phyloP scores from a whole-genome alignment of 2,329 filamentous ascomycete genomes.

The Coleophoma eucalyptorum region DNA sequence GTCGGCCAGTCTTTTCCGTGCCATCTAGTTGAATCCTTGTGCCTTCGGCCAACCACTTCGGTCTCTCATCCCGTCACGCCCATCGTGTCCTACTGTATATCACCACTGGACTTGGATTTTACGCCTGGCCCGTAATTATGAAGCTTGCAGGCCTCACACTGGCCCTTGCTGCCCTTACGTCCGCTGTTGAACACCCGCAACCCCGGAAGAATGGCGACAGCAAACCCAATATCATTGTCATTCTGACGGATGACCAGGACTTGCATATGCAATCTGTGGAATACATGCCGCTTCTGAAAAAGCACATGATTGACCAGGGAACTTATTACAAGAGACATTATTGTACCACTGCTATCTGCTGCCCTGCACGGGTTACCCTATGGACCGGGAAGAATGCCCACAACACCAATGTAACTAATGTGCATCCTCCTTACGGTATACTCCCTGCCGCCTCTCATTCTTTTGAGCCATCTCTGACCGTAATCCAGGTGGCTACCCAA shows the following conservation, averaged over 20 bases:
- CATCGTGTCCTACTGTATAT: too few relatives aligned
- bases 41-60: too few relatives aligned
- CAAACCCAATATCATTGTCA: constrained; percentile 56
- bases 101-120: too few relatives aligned
- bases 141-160: background rate
- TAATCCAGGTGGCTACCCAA: constrained; percentile 52
- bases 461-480: constrained; percentile 25
- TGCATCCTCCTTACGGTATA: constrained; percentile 44
- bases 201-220: constrained; percentile 1
- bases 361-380: constrained; percentile 56
- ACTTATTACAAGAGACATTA: constrained; percentile 55
- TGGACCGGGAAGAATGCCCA: constrained; percentile 60
- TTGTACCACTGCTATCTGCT: constrained; percentile 58
- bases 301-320: constrained; percentile 51
- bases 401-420: constrained; percentile 57
- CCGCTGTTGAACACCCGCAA: background rate
- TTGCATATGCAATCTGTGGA: constrained; percentile 53
- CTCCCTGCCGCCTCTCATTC: background rate
- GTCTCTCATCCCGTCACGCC: too few relatives aligned
- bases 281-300: constrained; percentile 51
- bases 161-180: constrained; percentile 6
- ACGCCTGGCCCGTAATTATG: background rate
- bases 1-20: too few relatives aligned
- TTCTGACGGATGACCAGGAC: constrained; percentile 64
- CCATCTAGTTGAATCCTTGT: too few relatives aligned